These are phyloP conservation scores for Cyberlindnera meyerae DNA, from an alignment of 805 yeast species.

Conservation along the genomic window DNA sequence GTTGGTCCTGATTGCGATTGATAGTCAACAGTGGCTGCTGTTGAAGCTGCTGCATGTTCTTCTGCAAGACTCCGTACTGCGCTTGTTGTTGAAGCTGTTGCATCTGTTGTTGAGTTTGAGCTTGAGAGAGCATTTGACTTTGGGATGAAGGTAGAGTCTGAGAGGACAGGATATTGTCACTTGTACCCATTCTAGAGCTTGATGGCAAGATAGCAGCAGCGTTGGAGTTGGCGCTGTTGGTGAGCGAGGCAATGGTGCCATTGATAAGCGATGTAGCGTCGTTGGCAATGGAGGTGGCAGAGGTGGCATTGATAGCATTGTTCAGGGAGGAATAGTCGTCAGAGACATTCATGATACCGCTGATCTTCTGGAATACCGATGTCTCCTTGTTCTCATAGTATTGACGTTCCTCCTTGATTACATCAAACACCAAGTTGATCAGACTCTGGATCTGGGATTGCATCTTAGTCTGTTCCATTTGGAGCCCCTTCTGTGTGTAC, in stretches of 20 bases:
- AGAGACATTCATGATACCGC: slow-evolving; percentile 14
- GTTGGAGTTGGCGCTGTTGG: slow-evolving; percentile 7
- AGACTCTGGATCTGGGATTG: slow-evolving; percentile 22
- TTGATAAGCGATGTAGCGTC: slow-evolving; percentile 19
- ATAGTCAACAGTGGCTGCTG: no score
- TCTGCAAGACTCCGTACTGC: no score
- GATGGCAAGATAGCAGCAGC: slow-evolving; percentile 12
- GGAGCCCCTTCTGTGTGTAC: slow-evolving; percentile 22
- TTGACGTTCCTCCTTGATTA: slow-evolving; percentile 23
- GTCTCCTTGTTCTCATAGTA: slow-evolving; percentile 22
- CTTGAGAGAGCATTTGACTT: slow-evolving; percentile 6
- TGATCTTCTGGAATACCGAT: slow-evolving; percentile 21
- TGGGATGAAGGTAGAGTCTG: slow-evolving; percentile 12
- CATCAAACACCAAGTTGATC: slow-evolving; percentile 22
- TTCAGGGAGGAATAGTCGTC: slow-evolving; percentile 19
- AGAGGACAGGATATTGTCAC: slow-evolving; percentile 19
- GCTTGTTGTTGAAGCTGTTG: slow-evolving; percentile 8
- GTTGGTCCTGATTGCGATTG: no score
- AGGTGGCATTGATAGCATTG: slow-evolving; percentile 6
- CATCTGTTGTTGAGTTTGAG: slow-evolving; percentile 1
- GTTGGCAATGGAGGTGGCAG: slow-evolving; percentile 8
- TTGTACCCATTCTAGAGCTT: slow-evolving; percentile 13
- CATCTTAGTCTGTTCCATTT: slow-evolving; percentile 23
- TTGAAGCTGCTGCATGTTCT: slow-evolving; percentile 7
- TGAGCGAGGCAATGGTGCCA: slow-evolving; percentile 21